Evolutionary conservation across 495 filamentous ascomycete species (phyloP).

Genomic region (Neurospora sp.): DNA sequence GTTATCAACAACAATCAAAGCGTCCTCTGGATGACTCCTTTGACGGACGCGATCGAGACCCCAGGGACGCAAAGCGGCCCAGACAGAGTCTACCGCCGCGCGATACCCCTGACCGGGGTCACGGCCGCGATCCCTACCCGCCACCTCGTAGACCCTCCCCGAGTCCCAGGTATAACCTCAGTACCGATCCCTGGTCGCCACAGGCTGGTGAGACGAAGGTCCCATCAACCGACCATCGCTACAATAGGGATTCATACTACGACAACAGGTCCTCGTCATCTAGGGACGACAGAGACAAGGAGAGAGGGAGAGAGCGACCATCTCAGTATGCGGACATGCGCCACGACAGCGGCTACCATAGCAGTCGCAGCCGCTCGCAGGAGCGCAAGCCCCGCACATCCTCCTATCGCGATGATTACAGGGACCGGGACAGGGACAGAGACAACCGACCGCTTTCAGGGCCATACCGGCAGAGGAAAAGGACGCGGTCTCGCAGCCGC

Average conservation of each 20-base stretch:
- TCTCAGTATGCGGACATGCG: slow-evolving; percentile 7
- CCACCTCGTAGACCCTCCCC: slow-evolving; percentile 2
- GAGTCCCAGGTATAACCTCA: slow-evolving; percentile 4
- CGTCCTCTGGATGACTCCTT: slow-evolving; percentile 9
- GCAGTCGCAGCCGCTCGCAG: slow-evolving; percentile 15
- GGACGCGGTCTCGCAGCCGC: background rate
- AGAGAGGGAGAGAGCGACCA: background rate
- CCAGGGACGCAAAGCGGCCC: slow-evolving; percentile 12
- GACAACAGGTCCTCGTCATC: slow-evolving; percentile 3
- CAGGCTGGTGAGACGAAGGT: slow-evolving; percentile 14
- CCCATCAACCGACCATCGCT: slow-evolving; percentile 1
- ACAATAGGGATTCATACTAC: background rate
- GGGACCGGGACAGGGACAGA: slow-evolving; percentile 5
- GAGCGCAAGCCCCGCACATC: background rate
- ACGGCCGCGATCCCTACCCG: background rate
- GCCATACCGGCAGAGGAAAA: slow-evolving; percentile 3
- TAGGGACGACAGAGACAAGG: slow-evolving; percentile 9
- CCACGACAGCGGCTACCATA: slow-evolving; percentile 26
- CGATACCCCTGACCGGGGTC: background rate
- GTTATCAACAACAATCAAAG: slow-evolving; percentile 6
- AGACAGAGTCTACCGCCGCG: background rate
- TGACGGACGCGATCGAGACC: background rate
- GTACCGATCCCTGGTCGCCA: slow-evolving; percentile 18
- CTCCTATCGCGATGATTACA: slow-evolving; percentile 8
- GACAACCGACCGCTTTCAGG: slow-evolving; percentile 5